phyloP scores from a whole-genome alignment of 306 rosid species.

The Corylus avellana region DNA sequence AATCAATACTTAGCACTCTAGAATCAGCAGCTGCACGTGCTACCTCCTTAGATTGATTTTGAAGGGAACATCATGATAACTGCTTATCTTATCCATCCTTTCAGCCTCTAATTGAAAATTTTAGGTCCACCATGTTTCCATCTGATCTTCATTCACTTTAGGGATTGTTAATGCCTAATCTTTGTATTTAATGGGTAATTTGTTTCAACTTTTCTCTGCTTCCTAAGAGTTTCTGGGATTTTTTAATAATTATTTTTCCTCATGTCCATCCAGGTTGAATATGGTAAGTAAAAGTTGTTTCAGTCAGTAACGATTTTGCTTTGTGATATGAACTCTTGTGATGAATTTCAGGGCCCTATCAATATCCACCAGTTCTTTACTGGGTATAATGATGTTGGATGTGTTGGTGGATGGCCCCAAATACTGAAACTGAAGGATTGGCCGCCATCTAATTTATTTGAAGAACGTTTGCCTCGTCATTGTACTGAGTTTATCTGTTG shows the following conservation, averaged over 20 bases:
- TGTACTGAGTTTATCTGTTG: constrained; percentile 70
- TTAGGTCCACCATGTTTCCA: not conserved
- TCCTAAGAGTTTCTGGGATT: not conserved
- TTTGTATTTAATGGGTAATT: not conserved
- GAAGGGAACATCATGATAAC: not conserved
- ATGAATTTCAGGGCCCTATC: constrained; percentile 60
- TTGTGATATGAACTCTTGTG: constrained; percentile 11
- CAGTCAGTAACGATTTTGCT: constrained; percentile 6
- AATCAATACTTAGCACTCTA: not conserved
- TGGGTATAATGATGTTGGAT: constrained; percentile 51
- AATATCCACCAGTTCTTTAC: constrained; percentile 83
- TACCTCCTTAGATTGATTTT: not conserved
- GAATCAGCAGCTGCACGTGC: not conserved
- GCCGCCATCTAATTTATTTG: constrained; percentile 80
- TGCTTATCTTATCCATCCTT: not conserved
- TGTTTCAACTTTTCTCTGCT: not conserved
- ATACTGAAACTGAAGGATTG: constrained; percentile 82
- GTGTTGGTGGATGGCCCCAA: constrained; percentile 60
- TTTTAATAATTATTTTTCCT: not conserved
- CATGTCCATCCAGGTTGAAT: not conserved
- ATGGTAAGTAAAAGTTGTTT: not conserved
- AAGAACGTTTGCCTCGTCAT: constrained; percentile 82
- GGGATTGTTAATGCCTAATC: not conserved
- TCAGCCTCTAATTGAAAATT: not conserved
- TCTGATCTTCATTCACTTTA: not conserved